phyloP scores from a whole-genome alignment of 306 rosid genomes.

The Prunus salicina region DNA sequence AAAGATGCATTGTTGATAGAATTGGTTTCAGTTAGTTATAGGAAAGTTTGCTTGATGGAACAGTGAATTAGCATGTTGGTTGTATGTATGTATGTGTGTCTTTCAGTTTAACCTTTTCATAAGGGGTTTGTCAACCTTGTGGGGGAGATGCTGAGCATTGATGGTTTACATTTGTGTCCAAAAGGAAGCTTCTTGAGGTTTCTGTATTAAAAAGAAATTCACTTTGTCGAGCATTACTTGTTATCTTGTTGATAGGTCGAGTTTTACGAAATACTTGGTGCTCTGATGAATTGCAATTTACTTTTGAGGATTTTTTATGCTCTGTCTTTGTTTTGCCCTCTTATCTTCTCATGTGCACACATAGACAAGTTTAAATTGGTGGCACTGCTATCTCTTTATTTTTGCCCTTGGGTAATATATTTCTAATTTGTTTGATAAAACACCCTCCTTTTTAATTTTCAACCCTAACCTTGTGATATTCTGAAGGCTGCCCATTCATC shows the following conservation, averaged over 20 bases:
- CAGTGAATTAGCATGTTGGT: neutral
- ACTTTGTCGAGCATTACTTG: neutral
- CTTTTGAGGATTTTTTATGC: neutral
- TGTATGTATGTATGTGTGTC: neutral
- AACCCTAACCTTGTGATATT: neutral
- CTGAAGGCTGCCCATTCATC: neutral
- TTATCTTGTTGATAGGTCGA: neutral
- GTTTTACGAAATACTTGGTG: neutral
- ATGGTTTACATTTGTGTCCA: neutral
- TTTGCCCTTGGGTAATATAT: neutral
- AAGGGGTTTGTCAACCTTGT: neutral
- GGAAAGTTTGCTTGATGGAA: neutral
- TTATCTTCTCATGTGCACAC: neutral
- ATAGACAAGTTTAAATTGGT: neutral
- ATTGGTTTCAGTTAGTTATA: neutral
- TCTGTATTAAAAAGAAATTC: neutral
- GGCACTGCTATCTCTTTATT: neutral
- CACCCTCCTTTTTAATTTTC: neutral
- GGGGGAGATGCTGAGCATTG: neutral
- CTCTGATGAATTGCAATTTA: neutral
- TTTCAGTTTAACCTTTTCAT: neutral
- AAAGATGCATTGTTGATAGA: conserved; percentile 8
- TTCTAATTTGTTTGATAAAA: neutral
- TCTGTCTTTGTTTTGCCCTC: no score
- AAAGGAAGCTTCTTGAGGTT: neutral